These are phyloP conservation scores for Cryptosporidium muris DNA, from an alignment of 169 alveolate genomes.

Conservation along the genomic window DNA sequence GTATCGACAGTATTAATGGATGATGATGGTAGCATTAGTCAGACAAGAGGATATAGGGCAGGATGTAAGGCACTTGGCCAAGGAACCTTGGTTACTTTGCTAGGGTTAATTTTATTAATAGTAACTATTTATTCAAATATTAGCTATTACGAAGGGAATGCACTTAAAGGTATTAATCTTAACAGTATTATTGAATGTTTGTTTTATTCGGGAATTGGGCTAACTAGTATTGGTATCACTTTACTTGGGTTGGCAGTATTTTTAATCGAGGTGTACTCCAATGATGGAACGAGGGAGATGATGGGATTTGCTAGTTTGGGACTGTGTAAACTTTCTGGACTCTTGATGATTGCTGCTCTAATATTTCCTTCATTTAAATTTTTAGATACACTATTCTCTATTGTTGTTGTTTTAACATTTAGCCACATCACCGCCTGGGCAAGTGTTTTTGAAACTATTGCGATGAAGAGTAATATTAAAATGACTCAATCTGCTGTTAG, in stretches of 20 bases:
- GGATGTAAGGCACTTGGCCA: conserved; percentile 62
- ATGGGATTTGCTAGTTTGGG: conserved; percentile 90
- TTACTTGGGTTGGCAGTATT: conserved; percentile 86
- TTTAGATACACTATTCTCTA: conserved; percentile 82
- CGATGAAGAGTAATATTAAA: conserved; percentile 87
- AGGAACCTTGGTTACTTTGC: conserved; percentile 28
- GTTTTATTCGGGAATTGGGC: conserved; percentile 76
- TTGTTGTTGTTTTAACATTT: conserved; percentile 82
- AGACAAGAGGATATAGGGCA: conserved; percentile 53
- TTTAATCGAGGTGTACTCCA: conserved; percentile 89
- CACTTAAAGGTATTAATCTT: conserved; percentile 24
- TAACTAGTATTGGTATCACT: conserved; percentile 84
- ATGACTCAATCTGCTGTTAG: conserved; percentile 90
- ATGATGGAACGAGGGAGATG: conserved; percentile 91
- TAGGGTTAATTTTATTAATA: conserved; percentile 34
- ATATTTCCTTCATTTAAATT: conserved; percentile 79
- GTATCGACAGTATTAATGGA: conserved; percentile 55
- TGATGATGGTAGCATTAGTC: conserved; percentile 60
- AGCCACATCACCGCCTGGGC: conserved; percentile 85
- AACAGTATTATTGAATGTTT: conserved; percentile 44
- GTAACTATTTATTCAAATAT: conserved; percentile 42
- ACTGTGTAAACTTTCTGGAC: conserved; percentile 81
- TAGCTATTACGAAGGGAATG: conserved; percentile 60
- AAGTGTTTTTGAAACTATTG: conserved; percentile 86
- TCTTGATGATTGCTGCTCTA: conserved; percentile 51